These are phyloP conservation scores for Panaeolus papilionaceus DNA, from an alignment of 768 basidiomycete species.

Conservation along the genomic window DNA sequence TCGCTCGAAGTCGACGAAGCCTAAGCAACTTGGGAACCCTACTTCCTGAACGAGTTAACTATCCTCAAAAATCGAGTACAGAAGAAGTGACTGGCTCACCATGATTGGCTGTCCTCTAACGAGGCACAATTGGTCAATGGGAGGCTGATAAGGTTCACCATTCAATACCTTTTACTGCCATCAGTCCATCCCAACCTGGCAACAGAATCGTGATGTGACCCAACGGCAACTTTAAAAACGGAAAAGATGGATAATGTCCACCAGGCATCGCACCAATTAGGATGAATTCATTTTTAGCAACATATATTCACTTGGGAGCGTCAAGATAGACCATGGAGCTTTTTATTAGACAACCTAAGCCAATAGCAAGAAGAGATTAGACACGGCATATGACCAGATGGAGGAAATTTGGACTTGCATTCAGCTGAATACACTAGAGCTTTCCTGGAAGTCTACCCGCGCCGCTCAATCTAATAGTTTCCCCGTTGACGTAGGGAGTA, in stretches of 20 bases:
- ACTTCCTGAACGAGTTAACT: background rate
- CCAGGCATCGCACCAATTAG: background rate
- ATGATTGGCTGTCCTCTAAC: background rate
- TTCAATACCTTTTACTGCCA: slow-evolving; percentile 1
- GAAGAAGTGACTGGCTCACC: background rate
- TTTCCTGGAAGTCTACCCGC: slow-evolving; percentile 47
- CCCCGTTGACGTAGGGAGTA: slow-evolving; percentile 61
- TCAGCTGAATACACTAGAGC: slow-evolving; percentile 28
- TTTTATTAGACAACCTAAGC: background rate
- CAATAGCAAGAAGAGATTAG: background rate
- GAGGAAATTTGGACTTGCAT: background rate
- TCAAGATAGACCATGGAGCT: background rate
- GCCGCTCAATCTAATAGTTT: slow-evolving; percentile 53
- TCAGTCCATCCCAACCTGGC: background rate
- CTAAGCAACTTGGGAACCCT: background rate
- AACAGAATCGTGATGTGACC: background rate
- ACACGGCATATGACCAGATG: background rate
- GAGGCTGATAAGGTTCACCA: background rate
- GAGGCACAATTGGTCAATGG: background rate
- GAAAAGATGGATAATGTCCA: background rate
- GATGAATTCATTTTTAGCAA: slow-evolving; percentile 4
- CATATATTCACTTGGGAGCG: background rate
- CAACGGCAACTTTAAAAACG: background rate
- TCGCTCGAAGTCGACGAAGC: background rate
- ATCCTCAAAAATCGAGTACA: background rate